Conservation (phyloP, 2,329 filamentous ascomycete species). For the Alternaria ethzedia region DNA sequence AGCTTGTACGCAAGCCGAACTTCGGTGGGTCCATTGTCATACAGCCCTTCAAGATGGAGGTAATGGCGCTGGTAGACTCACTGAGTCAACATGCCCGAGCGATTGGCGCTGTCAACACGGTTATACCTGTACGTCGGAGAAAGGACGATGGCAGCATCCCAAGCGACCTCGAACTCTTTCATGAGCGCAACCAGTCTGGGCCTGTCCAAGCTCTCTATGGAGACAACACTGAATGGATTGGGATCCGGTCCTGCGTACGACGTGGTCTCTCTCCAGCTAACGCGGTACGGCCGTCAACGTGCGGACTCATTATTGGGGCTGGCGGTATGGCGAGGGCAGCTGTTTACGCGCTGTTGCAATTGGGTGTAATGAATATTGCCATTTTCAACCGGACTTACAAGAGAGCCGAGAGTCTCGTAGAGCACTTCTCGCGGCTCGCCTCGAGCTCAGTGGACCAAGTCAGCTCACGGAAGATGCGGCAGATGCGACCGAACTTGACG, state of each 20-base stretch:
- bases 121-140: conserved; percentile 71
- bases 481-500: conserved; percentile 55
- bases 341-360: conserved; percentile 77
- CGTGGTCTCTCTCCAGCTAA: conserved; percentile 75
- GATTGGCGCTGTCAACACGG: conserved; percentile 78
- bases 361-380: conserved; percentile 77
- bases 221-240: conserved; percentile 84
- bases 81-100: conserved; percentile 75
- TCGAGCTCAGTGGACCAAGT: conserved; percentile 23
- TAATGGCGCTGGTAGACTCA: conserved; percentile 68
- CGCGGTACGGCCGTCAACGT: conserved; percentile 59
- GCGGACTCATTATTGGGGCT: conserved; percentile 63
- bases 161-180: conserved; percentile 59
- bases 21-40: conserved; percentile 77
- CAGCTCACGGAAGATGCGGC: conserved; percentile 19
- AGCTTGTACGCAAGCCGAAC: conserved; percentile 67
- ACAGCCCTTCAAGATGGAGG: conserved; percentile 76
- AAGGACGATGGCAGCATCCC: conserved; percentile 64
- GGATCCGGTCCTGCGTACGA: conserved; percentile 74
- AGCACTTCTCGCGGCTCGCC: conserved; percentile 69
- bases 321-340: conserved; percentile 80
- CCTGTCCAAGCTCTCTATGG: conserved; percentile 74
- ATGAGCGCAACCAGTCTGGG: conserved; percentile 68
- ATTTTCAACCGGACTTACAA: conserved; percentile 73
- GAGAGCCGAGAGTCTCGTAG: conserved; percentile 71